These are phyloP conservation scores for Albizia julibrissin DNA, from an alignment of 306 rosid genomes.

Conservation along the genomic window DNA sequence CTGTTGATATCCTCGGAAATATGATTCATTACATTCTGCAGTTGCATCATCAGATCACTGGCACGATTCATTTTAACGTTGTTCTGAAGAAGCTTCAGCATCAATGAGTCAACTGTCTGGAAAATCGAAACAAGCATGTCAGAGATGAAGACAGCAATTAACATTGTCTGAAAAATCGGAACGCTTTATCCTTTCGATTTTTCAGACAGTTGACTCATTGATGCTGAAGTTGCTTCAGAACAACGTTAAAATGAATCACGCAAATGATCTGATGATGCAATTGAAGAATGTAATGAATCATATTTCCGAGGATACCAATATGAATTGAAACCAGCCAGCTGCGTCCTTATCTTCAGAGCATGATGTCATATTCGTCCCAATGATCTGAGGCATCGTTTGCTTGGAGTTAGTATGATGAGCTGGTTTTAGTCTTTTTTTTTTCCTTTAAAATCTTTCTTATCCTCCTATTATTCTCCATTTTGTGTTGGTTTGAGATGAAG, in stretches of 20 bases:
- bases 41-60: conserved; percentile 26
- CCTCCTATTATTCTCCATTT: too few relatives aligned
- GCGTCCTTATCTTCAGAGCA: not conserved
- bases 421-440: too few relatives aligned
- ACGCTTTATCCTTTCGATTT: not conserved
- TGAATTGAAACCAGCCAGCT: conserved; percentile 52
- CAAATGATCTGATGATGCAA: conserved; percentile 28
- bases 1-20: conserved; percentile 63
- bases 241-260: conserved; percentile 43
- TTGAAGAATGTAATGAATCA: conserved; percentile 41
- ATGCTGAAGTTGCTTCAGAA: conserved; percentile 48
- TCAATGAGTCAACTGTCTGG: conserved; percentile 58
- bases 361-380: not conserved
- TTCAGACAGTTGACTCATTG: conserved; percentile 55
- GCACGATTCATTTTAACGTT: conserved; percentile 45
- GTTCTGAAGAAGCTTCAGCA: conserved; percentile 44
- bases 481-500: too few relatives aligned
- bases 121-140: conserved; percentile 8
- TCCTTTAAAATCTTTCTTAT: too few relatives aligned
- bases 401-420: too few relatives aligned
- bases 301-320: conserved; percentile 59
- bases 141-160: not conserved
- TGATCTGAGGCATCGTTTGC: too few relatives aligned
- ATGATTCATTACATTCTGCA: conserved; percentile 42
- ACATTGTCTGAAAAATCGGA: not conserved